phyloP scores from a whole-genome alignment of 805 yeast species.

The Monosporozyma servazzii region DNA sequence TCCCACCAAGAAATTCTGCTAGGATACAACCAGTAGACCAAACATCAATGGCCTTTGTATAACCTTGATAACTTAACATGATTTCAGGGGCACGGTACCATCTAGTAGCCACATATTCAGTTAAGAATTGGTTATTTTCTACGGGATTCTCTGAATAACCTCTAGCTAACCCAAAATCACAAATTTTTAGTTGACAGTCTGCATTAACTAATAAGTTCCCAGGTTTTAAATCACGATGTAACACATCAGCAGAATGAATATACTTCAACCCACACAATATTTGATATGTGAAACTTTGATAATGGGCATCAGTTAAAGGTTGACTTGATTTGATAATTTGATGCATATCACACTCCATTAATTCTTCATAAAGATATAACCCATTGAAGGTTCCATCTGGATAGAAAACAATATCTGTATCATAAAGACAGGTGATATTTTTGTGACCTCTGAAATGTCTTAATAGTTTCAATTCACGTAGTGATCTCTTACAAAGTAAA shows the following conservation, averaged over 20 bases:
- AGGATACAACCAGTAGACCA: constrained; percentile 98
- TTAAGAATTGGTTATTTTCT: constrained; percentile 84
- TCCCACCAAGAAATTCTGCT: constrained; percentile 87
- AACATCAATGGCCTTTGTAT: constrained; percentile 91
- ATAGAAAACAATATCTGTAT: constrained; percentile 69
- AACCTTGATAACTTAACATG: constrained; percentile 87
- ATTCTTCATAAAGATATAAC: constrained; percentile 84
- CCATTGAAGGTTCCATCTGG: constrained; percentile 77
- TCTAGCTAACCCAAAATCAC: constrained; percentile 94
- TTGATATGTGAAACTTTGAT: constrained; percentile 87
- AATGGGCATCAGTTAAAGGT: constrained; percentile 88
- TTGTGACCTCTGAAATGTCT: constrained; percentile 95
- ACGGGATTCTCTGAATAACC: constrained; percentile 78
- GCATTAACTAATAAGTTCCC: constrained; percentile 89
- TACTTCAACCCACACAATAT: constrained; percentile 83
- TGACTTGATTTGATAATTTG: constrained; percentile 93
- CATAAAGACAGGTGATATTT: constrained; percentile 90
- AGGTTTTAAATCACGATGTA: constrained; percentile 92
- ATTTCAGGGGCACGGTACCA: constrained; percentile 99
- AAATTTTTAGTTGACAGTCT: constrained; percentile 90
- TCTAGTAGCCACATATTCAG: constrained; percentile 96
- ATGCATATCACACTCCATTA: constrained; percentile 98
- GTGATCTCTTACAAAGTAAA: constrained; percentile 82
- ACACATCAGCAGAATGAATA: constrained; percentile 84
- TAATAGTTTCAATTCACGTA: constrained; percentile 80